These are phyloP conservation scores for Capsicum rhomboideum DNA, from an alignment of 257 asterid species.

Conservation along the genomic window DNA sequence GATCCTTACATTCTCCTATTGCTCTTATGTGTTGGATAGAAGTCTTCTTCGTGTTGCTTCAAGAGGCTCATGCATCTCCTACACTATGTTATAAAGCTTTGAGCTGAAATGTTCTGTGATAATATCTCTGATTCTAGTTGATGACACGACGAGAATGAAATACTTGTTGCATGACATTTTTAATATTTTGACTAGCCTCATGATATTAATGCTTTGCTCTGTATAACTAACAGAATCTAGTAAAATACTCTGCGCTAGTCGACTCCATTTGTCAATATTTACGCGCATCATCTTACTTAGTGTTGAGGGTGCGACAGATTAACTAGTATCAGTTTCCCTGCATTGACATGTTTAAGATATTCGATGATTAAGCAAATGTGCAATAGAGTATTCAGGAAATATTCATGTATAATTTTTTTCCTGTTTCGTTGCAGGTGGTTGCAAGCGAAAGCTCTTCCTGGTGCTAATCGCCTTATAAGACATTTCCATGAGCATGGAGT, in stretches of 20 bases:
- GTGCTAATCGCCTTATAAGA: conserved; percentile 70
- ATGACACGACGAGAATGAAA: background rate
- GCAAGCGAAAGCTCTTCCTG: conserved; percentile 75
- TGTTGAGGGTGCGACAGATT: background rate
- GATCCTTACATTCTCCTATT: background rate
- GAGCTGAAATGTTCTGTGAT: background rate
- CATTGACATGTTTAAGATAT: background rate
- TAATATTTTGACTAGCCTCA: background rate
- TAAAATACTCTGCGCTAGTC: background rate
- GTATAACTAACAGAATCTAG: background rate
- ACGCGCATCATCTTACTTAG: background rate
- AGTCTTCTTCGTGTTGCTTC: background rate
- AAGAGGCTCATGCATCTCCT: background rate
- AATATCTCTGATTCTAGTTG: background rate
- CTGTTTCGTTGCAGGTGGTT: conserved; percentile 47
- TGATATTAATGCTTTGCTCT: background rate
- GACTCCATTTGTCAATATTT: background rate
- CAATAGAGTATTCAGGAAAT: background rate
- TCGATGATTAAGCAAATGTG: background rate
- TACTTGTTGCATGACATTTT: background rate
- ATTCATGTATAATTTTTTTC: background rate
- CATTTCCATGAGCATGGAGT: conserved; percentile 65
- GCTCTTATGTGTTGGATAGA: background rate
- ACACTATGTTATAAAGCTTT: background rate
- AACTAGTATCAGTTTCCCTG: background rate